These are phyloP conservation scores for Paraurostyla sp. DNA, from an alignment of 73 alveolate genomes.

Conservation along the genomic window DNA sequence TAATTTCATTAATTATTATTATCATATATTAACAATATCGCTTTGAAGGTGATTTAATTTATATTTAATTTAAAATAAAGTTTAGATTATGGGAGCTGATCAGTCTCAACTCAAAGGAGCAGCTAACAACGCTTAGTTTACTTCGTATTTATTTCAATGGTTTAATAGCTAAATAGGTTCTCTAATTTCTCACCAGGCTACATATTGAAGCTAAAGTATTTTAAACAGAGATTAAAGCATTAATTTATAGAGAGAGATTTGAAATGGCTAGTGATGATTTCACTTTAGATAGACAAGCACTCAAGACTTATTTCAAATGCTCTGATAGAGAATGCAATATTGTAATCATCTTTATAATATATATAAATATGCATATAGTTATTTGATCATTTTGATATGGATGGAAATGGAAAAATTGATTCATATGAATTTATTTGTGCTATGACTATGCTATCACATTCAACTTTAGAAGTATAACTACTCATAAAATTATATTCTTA, in stretches of 20 bases:
- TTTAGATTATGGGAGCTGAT: constrained; percentile 60
- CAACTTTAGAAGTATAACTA: constrained; percentile 62
- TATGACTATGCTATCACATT: constrained; percentile 87
- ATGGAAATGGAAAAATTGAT: constrained; percentile 93
- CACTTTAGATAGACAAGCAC: constrained; percentile 75
- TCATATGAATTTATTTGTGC: constrained; percentile 94
- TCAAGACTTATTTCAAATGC: constrained; percentile 69
- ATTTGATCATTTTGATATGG: constrained; percentile 89
- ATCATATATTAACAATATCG: not conserved
- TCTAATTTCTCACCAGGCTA: constrained; percentile 73
- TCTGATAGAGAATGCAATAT: constrained; percentile 81
- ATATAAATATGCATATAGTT: not conserved
- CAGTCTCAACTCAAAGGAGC: constrained; percentile 30
- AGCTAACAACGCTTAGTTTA: constrained; percentile 27
- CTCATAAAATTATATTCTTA: not conserved
- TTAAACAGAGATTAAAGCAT: not conserved
- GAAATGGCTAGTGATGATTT: constrained; percentile 79
- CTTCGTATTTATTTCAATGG: constrained; percentile 1
- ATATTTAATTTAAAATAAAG: not conserved
- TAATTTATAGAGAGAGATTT: constrained; percentile 64
- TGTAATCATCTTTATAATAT: not conserved
- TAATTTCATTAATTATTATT: not conserved
- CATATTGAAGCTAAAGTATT: constrained; percentile 62
- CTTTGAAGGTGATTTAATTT: no score
- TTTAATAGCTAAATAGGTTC: not conserved